These are phyloP conservation scores for Hypericum perforatum DNA, from an alignment of 345 rosid species.

Conservation along the genomic window DNA sequence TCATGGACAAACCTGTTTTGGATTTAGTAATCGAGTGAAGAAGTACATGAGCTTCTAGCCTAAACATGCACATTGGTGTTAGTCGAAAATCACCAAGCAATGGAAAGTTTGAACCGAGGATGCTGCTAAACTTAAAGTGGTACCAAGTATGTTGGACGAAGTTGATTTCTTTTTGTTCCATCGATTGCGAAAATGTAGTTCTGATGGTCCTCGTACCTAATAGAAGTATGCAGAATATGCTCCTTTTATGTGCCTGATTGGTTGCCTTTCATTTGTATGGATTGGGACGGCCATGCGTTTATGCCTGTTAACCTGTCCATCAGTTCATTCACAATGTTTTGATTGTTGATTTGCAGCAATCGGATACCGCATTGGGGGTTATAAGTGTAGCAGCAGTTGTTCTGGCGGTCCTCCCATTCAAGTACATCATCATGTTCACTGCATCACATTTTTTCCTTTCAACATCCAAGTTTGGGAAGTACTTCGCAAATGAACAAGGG, in stretches of 20 bases:
- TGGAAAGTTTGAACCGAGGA: no score
- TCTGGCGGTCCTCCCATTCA: constrained; percentile 49
- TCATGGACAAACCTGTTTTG: no score
- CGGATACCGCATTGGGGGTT: constrained; percentile 39
- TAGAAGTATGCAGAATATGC: neutral
- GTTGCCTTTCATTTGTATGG: neutral
- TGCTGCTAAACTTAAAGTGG: no score
- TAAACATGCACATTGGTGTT: no score
- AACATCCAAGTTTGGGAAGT: constrained; percentile 45
- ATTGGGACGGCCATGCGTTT: neutral
- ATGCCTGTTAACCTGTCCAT: neutral
- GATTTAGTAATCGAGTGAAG: no score
- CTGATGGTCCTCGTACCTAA: no score
- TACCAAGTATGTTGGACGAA: no score
- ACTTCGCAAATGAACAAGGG: constrained; percentile 35
- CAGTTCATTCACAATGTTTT: no score
- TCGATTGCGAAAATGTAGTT: no score
- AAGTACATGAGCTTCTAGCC: no score
- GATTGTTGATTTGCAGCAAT: constrained; percentile 42
- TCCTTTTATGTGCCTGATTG: neutral
- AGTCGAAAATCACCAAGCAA: no score
- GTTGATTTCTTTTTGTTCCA: no score
- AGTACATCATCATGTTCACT: constrained; percentile 35
- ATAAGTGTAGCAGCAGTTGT: constrained; percentile 35
- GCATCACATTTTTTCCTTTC: constrained; percentile 23